A percentile compares a stretch with the other conserved stretches of the same genome.
These are phyloP conservation scores for Rosa rugosa DNA, from an alignment of 306 rosid genomes.

Conservation along the genomic window DNA sequence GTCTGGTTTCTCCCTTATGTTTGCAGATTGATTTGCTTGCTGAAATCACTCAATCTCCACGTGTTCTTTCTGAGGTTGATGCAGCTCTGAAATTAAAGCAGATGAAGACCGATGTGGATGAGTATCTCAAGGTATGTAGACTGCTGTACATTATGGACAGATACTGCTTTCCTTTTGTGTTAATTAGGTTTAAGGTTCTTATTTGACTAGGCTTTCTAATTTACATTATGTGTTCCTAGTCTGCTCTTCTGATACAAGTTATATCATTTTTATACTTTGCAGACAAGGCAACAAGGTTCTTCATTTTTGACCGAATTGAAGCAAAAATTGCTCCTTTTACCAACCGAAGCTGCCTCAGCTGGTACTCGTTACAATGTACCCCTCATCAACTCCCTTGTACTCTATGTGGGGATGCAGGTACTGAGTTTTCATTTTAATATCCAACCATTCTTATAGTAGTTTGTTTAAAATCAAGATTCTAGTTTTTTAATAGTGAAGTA, in stretches of 20 bases:
- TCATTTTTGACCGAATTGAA: slow-evolving; percentile 78
- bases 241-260: background rate
- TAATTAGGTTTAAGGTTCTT: background rate
- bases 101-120: slow-evolving; percentile 91
- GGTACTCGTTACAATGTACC: slow-evolving; percentile 95
- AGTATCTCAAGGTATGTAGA: slow-evolving; percentile 70
- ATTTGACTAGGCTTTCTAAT: background rate
- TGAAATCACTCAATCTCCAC: slow-evolving; percentile 85
- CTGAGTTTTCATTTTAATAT: slow-evolving; percentile 4
- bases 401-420: slow-evolving; percentile 99
- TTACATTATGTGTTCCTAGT: background rate
- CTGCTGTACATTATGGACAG: background rate
- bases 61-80: slow-evolving; percentile 93
- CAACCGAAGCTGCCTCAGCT: slow-evolving; percentile 73
- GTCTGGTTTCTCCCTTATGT: slow-evolving; percentile 13
- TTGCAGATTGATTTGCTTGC: slow-evolving; percentile 92
- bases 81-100: slow-evolving; percentile 78
- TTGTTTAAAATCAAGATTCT: background rate
- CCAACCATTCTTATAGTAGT: background rate
- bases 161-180: background rate
- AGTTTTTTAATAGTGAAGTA: background rate
- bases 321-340: slow-evolving; percentile 78
- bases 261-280: slow-evolving; percentile 31
- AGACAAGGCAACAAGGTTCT: slow-evolving; percentile 70
- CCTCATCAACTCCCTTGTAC: slow-evolving; percentile 88